Evolutionary conservation across 225 moss, liverwort and hornwort species (phyloP).

Genomic region (Neckera pumila): DNA sequence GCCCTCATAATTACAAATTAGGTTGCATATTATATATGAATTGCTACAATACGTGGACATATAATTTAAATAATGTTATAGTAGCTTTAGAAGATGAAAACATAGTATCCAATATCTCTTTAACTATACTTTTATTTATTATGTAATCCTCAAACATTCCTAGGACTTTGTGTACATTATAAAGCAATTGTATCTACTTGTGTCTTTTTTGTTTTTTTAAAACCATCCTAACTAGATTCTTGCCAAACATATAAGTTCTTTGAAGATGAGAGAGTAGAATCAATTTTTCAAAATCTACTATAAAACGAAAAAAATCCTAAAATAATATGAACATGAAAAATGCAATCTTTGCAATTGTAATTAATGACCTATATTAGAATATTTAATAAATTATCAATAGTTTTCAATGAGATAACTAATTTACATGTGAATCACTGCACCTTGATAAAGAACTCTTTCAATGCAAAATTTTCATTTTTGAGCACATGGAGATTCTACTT

Average conservation of each 20-base stretch:
- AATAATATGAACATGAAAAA: background rate
- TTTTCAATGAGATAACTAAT: background rate
- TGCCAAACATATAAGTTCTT: background rate
- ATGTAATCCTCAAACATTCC: background rate
- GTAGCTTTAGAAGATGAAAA: background rate
- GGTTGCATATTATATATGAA: no score
- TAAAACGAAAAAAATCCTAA: background rate
- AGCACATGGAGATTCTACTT: background rate
- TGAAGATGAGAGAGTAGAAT: background rate
- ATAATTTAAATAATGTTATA: background rate
- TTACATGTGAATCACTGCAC: background rate
- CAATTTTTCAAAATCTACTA: background rate
- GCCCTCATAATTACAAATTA: background rate
- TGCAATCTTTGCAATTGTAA: no score
- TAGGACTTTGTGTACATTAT: background rate
- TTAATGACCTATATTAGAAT: background rate
- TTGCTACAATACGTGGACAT: background rate
- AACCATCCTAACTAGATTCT: background rate
- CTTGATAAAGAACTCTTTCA: accelerated
- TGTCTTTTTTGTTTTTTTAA: accelerated
- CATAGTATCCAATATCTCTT: background rate
- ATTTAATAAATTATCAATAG: no score
- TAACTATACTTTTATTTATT: no score
- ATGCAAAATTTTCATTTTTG: background rate
- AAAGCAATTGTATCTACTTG: background rate